These are phyloP conservation scores for Cladorrhinum sp. DNA, from an alignment of 2,329 filamentous ascomycete species.

Conservation along the genomic window DNA sequence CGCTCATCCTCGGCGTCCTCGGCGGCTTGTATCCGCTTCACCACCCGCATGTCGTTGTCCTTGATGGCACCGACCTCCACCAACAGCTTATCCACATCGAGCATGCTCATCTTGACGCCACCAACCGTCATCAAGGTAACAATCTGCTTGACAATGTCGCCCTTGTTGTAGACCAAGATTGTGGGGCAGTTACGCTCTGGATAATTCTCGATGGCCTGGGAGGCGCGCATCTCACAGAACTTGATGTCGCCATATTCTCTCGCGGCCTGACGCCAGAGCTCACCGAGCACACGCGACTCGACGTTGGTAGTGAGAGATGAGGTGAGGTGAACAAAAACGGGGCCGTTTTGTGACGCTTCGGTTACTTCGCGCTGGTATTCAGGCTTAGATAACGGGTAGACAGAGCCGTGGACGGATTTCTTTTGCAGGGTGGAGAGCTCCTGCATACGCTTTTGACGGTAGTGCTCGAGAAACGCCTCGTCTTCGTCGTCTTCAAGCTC, in stretches of 20 bases:
- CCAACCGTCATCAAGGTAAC: slow-evolving; percentile 82
- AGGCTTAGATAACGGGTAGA: slow-evolving; percentile 91
- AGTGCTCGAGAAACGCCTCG: slow-evolving; percentile 83
- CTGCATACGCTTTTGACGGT: slow-evolving; percentile 80
- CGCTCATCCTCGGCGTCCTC: slow-evolving; percentile 61
- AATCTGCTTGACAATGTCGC: slow-evolving; percentile 86
- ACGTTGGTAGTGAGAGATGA: slow-evolving; percentile 75
- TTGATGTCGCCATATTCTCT: slow-evolving; percentile 89
- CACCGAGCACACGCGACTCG: slow-evolving; percentile 78
- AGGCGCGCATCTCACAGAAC: slow-evolving; percentile 91
- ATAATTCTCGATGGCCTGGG: slow-evolving; percentile 94
- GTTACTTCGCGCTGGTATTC: slow-evolving; percentile 92
- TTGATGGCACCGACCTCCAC: slow-evolving; percentile 79
- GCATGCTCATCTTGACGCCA: slow-evolving; percentile 66
- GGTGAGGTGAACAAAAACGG: slow-evolving; percentile 76
- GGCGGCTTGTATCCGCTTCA: slow-evolving; percentile 57
- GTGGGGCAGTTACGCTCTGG: slow-evolving; percentile 94
- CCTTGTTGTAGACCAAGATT: slow-evolving; percentile 86
- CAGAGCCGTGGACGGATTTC: slow-evolving; percentile 79
- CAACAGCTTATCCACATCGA: slow-evolving; percentile 76
- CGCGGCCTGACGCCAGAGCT: slow-evolving; percentile 83
- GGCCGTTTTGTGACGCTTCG: slow-evolving; percentile 71
- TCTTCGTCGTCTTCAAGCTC: slow-evolving; percentile 96
- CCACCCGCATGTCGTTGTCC: slow-evolving; percentile 73
- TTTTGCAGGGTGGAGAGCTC: slow-evolving; percentile 74